Percentiles rank a stretch among this genome's conserved stretches.
These are phyloP conservation scores for Acacia acuminata DNA, from an alignment of 306 rosid species.

Conservation along the genomic window DNA sequence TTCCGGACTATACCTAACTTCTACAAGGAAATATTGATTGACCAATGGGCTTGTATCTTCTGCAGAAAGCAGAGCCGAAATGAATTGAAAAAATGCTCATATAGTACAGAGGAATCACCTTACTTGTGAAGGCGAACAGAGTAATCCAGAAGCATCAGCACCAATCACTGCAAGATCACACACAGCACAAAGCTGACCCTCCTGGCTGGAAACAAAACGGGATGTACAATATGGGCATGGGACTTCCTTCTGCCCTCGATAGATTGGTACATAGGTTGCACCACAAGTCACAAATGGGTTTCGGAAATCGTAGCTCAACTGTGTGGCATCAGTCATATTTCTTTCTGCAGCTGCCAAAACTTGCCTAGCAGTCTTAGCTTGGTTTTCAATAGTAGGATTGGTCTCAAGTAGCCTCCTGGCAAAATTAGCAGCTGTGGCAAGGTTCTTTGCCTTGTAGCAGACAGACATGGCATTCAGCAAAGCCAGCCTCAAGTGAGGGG, in stretches of 20 bases:
- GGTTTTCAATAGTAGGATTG: slow-evolving; percentile 78
- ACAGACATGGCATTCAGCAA: slow-evolving; percentile 69
- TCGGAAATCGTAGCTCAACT: slow-evolving; percentile 82
- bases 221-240: slow-evolving; percentile 86
- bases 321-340: slow-evolving; percentile 71
- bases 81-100: slow-evolving; percentile 33
- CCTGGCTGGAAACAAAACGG: slow-evolving; percentile 80
- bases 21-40: slow-evolving; percentile 38
- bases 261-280: slow-evolving; percentile 82
- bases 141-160: slow-evolving; percentile 91
- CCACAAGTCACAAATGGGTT: slow-evolving; percentile 92
- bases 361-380: slow-evolving; percentile 83
- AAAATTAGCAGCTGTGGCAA: slow-evolving; percentile 80
- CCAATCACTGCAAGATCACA: slow-evolving; percentile 88
- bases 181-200: slow-evolving; percentile 74
- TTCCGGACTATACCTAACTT: slow-evolving; percentile 38
- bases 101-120: slow-evolving; percentile 54
- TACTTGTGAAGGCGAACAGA: slow-evolving; percentile 82
- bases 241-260: slow-evolving; percentile 84
- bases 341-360: slow-evolving; percentile 90
- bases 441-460: slow-evolving; percentile 84
- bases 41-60: slow-evolving; percentile 34
- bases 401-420: slow-evolving; percentile 88
- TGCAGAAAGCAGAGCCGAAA: slow-evolving; percentile 42
- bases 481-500: slow-evolving; percentile 88